Evolutionary conservation across 352 stramenopile species (phyloP), one percentile per base, ranked within the genome.

Genomic region (Globisporangium recalcitrans): DNA sequence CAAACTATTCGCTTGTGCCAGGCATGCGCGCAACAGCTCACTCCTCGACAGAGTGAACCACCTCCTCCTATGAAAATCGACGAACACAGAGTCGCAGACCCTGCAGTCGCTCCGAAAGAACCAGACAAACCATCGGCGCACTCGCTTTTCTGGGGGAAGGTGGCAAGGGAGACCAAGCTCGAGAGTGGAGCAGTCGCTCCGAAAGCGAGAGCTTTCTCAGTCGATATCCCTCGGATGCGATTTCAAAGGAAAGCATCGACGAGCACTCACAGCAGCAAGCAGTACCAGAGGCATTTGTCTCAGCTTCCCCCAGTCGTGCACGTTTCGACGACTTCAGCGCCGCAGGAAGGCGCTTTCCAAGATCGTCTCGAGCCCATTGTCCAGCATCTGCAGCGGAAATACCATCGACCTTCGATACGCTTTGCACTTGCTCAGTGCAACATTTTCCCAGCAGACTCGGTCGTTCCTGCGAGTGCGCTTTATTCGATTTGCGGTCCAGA

Each of bases 341-440:
- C 57, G 26, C 36, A 49, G 1, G 63, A 59, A n/a, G 11, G 55
- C 8, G 5, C 66, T 62, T 26, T 52, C 52, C 63, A 58, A 49
- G 60, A 87, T 47, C 64, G 60, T 16, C 27, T 87, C 38, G 65
- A 75, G 21, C 70, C 66, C 55, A 51, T 90, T 11, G 75, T 70
- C 2, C 60, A 73, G 9, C 62, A 78, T 34, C 66, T 90, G 40
- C 68, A 75, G 46, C 63, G 56, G 4, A 67, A 56, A 22, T 85
- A 65, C 29, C 78, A 80, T 9, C 67, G 76, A 29, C 65, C 78
- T 27, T 90, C 80, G 6, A 27, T 85, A 27, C 73, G 80, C 19
- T 78, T 86, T 31, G 78, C 75, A 5, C 60, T 90, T 24, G 70
- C 78, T 10, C 70, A 85, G 31, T 70, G 60, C n/a, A 79, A 77